Evolutionary conservation across 2,329 filamentous ascomycete genomes (phyloP), one percentile per base, ranked within the genome.

Genomic region (Dactylellina leptospora): DNA sequence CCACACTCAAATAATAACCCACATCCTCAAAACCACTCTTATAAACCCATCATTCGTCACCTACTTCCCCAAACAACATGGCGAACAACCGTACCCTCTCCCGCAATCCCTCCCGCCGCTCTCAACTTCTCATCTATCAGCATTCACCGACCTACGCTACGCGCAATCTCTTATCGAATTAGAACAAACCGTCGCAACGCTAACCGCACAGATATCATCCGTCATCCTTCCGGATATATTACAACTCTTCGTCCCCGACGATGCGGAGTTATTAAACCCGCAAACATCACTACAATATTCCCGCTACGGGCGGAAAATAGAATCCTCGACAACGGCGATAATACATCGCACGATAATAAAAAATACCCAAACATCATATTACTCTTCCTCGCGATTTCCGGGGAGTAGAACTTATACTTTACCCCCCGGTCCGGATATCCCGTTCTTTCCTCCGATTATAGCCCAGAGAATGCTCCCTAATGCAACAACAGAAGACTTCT

Each of bases 1-100:
- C 44, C 53, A 68, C 23, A 33, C 22, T 6, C 62, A 68, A 47
- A 68, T 68, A 48, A 36, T 68, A 28, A 47, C 53, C 11, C 33
- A 51, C 11, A 68, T 59, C 4, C 53, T 68, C 38, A 45, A 23
- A 18, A 10, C 4, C 33, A 45, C 33, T 8, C 23, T 68, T 6
- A 11, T 44, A 0, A 25, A 68, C 53, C 62, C 62, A 1, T 6
- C 27, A 10, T 59, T 68, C 53, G 22, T 16, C 5, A 25, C 13
- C 5, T 68, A 58, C 45, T 68, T 58, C 38, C 62, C 62, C 9
- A 9, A 25, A 16, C 18, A 23, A 16, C 28, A 51, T 25, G 45
- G 45, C 6, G 6, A 4, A 16, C 8, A 18, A 23, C n/a, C 4
- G 8, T 68, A 59, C 20, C 62, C 62, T 1, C 53, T 45, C 23